These are phyloP conservation scores for Fusarium globosum DNA, from an alignment of 2,329 filamentous ascomycete genomes.

Conservation along the genomic window DNA sequence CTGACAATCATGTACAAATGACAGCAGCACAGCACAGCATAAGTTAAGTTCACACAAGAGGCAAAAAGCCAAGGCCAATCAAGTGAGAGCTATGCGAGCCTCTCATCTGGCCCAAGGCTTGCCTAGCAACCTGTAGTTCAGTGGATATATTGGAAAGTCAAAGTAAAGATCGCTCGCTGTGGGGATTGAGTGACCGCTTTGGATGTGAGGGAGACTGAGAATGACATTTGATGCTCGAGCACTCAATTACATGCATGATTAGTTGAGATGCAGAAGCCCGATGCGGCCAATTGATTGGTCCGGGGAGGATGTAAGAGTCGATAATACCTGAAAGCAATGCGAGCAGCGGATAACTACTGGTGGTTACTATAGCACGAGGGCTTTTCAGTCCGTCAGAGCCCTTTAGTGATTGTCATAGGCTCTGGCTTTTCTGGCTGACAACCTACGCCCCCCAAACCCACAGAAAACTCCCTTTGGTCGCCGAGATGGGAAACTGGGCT, in stretches of 20 bases:
- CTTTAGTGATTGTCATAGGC: conserved; percentile 19
- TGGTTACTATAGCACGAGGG: conserved; percentile 6
- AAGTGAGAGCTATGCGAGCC: neutral
- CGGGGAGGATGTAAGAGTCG: conserved; percentile 24
- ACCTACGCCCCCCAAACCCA: conserved; percentile 21
- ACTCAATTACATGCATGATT: conserved; percentile 45
- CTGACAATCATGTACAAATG: conserved; percentile 34
- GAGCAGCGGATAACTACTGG: conserved; percentile 23
- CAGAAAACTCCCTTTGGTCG: conserved; percentile 21
- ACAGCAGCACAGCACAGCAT: conserved; percentile 25
- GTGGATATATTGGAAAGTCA: conserved; percentile 25
- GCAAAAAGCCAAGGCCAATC: conserved; percentile 14
- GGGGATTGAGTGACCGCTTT: conserved; percentile 4
- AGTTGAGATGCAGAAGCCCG: conserved; percentile 36
- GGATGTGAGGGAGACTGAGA: conserved; percentile 17
- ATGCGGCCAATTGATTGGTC: conserved; percentile 33
- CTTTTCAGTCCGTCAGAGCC: conserved; percentile 18
- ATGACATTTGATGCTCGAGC: conserved; percentile 9
- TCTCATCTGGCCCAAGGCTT: conserved; percentile 16
- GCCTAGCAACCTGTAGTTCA: conserved; percentile 20
- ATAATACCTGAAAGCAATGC: conserved; percentile 22
- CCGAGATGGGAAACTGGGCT: conserved; percentile 22
- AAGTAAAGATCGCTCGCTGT: conserved; percentile 13
- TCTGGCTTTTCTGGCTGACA: conserved; percentile 6
- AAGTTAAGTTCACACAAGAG: neutral